Percentiles rank a stretch among this genome's conserved stretches.
phyloP scores from a whole-genome alignment of 495 filamentous ascomycete genomes.

The Aspergillus wentii region DNA sequence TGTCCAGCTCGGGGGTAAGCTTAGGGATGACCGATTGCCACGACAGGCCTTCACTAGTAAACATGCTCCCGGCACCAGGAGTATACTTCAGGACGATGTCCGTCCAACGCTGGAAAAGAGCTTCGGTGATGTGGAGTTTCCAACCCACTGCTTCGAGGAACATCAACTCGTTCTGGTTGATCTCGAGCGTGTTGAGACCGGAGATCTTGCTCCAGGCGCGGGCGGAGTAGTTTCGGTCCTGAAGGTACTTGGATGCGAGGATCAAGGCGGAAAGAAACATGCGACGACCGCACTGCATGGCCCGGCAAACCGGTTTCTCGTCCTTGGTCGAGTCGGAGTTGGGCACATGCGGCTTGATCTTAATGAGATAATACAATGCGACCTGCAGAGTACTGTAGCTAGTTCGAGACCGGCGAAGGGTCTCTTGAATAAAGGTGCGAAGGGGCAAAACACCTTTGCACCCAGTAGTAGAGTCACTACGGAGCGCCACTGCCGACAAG shows the following conservation, averaged over 20 bases:
- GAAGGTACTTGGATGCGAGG: slow-evolving; percentile 92
- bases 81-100: slow-evolving; percentile 86
- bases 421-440: slow-evolving; percentile 95
- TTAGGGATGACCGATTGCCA: slow-evolving; percentile 76
- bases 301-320: slow-evolving; percentile 67
- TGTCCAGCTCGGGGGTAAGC: slow-evolving; percentile 64
- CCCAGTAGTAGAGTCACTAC: slow-evolving; percentile 40
- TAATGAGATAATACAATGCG: slow-evolving; percentile 90
- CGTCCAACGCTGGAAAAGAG: slow-evolving; percentile 84
- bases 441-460: slow-evolving; percentile 76
- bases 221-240: slow-evolving; percentile 96
- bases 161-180: slow-evolving; percentile 94
- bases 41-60: slow-evolving; percentile 35
- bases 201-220: slow-evolving; percentile 98
- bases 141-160: slow-evolving; percentile 88
- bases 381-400: slow-evolving; percentile 98
- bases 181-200: slow-evolving; percentile 80
- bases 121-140: slow-evolving; percentile 89
- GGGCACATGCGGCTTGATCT: slow-evolving; percentile 89
- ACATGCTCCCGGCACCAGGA: slow-evolving; percentile 42
- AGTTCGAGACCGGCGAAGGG: slow-evolving; percentile 85
- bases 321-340: slow-evolving; percentile 81
- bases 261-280: slow-evolving; percentile 96
- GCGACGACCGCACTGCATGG: slow-evolving; percentile 91
- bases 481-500: slow-evolving; percentile 44